A percentile compares a stretch with the other conserved stretches of the same genome.
Conservation (phyloP, 208 protist genomes). For the Polymyxa betae region DNA sequence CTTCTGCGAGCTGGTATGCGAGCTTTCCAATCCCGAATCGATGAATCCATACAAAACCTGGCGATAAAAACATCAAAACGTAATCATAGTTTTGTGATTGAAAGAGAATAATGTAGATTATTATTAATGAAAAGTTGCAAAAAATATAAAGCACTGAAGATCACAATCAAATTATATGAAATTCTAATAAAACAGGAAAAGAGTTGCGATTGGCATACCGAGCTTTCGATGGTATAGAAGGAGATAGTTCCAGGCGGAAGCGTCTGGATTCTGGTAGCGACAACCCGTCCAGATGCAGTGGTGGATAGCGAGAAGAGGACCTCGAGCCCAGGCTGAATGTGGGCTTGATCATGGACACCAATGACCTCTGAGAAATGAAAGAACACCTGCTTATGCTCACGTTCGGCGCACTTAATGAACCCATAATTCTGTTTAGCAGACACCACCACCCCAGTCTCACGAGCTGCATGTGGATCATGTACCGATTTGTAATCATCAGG, state of each 20-base stretch:
- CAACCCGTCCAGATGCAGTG: neutral
- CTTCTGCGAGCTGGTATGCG: slow-evolving; percentile 38
- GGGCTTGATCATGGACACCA: neutral
- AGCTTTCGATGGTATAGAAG: slow-evolving; percentile 11
- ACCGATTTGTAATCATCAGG: neutral
- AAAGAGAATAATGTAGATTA: too few relatives aligned
- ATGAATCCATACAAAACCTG: neutral
- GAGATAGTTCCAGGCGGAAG: slow-evolving; percentile 34
- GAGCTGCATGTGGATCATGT: neutral
- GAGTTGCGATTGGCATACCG: too few relatives aligned
- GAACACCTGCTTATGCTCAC: slow-evolving; percentile 49
- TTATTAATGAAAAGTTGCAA: too few relatives aligned
- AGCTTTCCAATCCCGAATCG: neutral
- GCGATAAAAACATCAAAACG: neutral
- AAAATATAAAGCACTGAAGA: too few relatives aligned
- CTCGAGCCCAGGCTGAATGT: neutral
- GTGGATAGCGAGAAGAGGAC: neutral
- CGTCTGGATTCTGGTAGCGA: neutral
- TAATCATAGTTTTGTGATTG: neutral
- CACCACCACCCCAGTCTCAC: slow-evolving; percentile 1
- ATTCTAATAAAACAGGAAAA: too few relatives aligned
- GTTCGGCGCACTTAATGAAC: slow-evolving; percentile 53
- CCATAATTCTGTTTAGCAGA: slow-evolving; percentile 46
- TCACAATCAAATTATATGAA: too few relatives aligned
- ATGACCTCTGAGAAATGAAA: slow-evolving; percentile 26